phyloP scores from a whole-genome alignment of 345 rosid genomes.

The Microcos paniculata region DNA sequence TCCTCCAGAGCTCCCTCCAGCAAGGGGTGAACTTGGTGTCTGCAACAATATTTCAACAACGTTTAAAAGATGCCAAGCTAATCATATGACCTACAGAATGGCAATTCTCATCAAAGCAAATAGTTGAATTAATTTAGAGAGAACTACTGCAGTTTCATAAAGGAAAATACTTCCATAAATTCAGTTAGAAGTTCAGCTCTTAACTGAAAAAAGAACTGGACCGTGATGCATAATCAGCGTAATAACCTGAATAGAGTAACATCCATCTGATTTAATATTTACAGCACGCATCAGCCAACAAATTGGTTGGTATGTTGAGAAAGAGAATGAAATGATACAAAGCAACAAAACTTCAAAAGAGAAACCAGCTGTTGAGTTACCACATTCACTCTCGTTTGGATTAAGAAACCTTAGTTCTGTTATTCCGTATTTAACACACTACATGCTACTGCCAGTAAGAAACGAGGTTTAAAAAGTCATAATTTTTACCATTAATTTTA shows the following conservation, averaged over 20 bases:
- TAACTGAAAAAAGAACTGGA: background rate
- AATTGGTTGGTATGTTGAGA: background rate
- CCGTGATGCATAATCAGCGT: background rate
- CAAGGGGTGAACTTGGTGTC: slow-evolving; percentile 89
- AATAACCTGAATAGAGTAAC: background rate
- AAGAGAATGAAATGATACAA: background rate
- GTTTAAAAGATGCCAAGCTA: background rate
- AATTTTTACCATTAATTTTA: background rate
- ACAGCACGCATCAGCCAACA: background rate
- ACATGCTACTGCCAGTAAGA: background rate
- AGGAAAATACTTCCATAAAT: background rate
- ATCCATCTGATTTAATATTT: background rate
- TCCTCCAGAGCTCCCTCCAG: slow-evolving; percentile 65
- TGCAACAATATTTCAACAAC: slow-evolving; percentile 34
- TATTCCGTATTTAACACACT: background rate
- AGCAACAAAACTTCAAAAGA: background rate
- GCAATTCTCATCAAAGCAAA: background rate
- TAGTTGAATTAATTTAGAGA: background rate
- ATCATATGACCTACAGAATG: background rate
- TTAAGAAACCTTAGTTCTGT: background rate
- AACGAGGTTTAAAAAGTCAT: background rate
- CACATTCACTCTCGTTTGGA: background rate
- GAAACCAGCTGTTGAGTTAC: background rate
- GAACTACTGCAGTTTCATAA: background rate
- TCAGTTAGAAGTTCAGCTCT: background rate